Evolutionary conservation across 2,329 filamentous ascomycete species (phyloP), one percentile per base, ranked within the genome.

Genomic region (Penicillium occitanis): DNA sequence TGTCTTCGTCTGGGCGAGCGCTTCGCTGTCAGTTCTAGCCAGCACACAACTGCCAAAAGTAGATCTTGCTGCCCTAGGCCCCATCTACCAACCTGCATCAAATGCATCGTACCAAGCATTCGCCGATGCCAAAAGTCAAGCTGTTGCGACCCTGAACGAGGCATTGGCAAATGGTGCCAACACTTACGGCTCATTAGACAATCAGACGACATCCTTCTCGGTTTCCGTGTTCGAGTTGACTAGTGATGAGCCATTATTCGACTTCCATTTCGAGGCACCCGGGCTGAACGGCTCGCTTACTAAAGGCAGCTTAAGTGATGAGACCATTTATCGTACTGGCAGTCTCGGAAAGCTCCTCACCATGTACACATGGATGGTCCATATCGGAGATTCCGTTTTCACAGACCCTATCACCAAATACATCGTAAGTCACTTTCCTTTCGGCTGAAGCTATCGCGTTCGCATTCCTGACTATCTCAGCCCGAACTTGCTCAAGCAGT

Each of bases 361-460:
- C 3, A 61, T 61, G 59, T 61, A 61, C 35, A 42, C 33, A 28
- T 61, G 59, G 59, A 50, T 61, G 59, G 59, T 61, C 6, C 37
- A 61, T 22, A 61, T 61, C 28, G 59, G 59, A 8, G 59, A 61
- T 35, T 8, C 6, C 5, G 42, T 61, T 37, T 61, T 61, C 59
- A 61, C 44, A 25, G 59, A 61, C 14, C 59, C 59, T 46, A 61
- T 61, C n/a, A 61, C 59, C 8, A 61, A 61, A 44, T 61, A 61
- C 22, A 50, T 61, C 17, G 59, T 61, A 14, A 61, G 59, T 50
- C 19, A 11, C 19, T 53, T 17, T 30, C 10, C 33, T 35, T 35
- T 10, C 33, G 10, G 33, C 6, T n/a, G 17, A 44, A 44, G 40
- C 40, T 44, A 5, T 44, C 17, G 17, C 40, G 14, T 44, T 17